Percentiles rank a stretch among this genome's conserved stretches.
phyloP scores from a whole-genome alignment of 2,329 filamentous ascomycete species.

The Pseudogymnoascus sp. region DNA sequence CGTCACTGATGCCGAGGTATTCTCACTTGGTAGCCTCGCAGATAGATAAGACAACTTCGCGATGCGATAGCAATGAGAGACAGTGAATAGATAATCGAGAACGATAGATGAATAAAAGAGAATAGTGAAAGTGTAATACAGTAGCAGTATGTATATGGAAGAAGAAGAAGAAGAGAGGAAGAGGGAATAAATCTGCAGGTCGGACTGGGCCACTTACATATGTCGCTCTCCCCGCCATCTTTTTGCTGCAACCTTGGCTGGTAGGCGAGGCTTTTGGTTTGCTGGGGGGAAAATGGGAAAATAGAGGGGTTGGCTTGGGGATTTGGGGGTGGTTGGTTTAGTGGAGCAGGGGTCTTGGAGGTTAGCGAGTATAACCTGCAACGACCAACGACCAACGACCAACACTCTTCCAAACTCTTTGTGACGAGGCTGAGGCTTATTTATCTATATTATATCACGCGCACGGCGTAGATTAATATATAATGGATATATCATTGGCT shows the following conservation, averaged over 20 bases:
- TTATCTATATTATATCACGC: background rate
- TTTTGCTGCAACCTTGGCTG: background rate
- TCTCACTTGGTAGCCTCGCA: background rate
- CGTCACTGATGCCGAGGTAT: background rate
- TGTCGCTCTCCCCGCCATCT: background rate
- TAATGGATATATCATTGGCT: background rate
- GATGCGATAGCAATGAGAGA: background rate
- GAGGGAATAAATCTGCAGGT: background rate
- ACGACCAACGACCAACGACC: too few relatives aligned
- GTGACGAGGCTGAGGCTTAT: background rate
- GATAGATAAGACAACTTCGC: background rate
- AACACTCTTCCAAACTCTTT: background rate
- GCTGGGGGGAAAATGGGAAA: background rate
- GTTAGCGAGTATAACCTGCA: background rate
- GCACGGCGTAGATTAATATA: background rate
- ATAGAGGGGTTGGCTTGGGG: background rate
- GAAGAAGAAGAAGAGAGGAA: background rate
- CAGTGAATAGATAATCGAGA: background rate
- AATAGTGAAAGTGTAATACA: background rate
- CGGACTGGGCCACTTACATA: background rate
- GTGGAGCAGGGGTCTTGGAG: background rate
- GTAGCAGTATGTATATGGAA: background rate
- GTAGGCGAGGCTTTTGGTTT: background rate
- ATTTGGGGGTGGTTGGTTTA: background rate
- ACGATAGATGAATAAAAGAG: background rate